A percentile compares a stretch with the other conserved stretches of the same genome.
phyloP scores from a whole-genome alignment of 1,139 yeast species.

The Sugiyamaella grinbergsii region DNA sequence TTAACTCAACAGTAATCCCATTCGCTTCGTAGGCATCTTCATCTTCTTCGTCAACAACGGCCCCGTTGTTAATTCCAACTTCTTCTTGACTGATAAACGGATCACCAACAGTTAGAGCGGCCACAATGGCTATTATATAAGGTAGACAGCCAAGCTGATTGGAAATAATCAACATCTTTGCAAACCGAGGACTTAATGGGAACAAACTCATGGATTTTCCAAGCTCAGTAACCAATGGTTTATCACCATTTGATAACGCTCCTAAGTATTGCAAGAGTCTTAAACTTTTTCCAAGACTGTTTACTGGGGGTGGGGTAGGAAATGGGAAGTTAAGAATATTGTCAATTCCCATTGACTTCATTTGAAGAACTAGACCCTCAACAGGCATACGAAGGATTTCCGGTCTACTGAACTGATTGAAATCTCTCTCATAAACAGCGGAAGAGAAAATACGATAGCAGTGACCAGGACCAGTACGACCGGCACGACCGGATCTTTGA shows the following conservation, averaged over 20 bases:
- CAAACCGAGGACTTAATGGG: slow-evolving; percentile 91
- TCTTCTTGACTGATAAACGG: slow-evolving; percentile 80
- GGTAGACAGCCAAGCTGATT: slow-evolving; percentile 86
- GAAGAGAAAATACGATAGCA: slow-evolving; percentile 91
- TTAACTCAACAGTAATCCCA: slow-evolving; percentile 40
- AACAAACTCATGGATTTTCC: slow-evolving; percentile 87
- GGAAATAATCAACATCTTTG: slow-evolving; percentile 86
- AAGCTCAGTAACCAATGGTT: slow-evolving; percentile 61
- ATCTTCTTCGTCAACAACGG: slow-evolving; percentile 30
- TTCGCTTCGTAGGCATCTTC: slow-evolving; percentile 37
- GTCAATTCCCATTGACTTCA: slow-evolving; percentile 97
- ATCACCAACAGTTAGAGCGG: slow-evolving; percentile 92
- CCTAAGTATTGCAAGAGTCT: slow-evolving; percentile 70
- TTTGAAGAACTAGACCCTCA: slow-evolving; percentile 87
- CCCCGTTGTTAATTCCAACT: slow-evolving; percentile 51
- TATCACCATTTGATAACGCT: slow-evolving; percentile 61
- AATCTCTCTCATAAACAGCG: slow-evolving; percentile 90
- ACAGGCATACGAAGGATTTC: slow-evolving; percentile 95
- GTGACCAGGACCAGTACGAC: slow-evolving; percentile 99
- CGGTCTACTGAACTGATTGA: slow-evolving; percentile 78
- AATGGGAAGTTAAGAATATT: slow-evolving; percentile 90
- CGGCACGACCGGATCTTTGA: slow-evolving; percentile 98
- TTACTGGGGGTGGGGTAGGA: slow-evolving; percentile 87
- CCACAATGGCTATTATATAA: slow-evolving; percentile 84
- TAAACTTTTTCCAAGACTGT: slow-evolving; percentile 64